phyloP scores from a whole-genome alignment of 1,284 basidiomycete species.

The Singerocomus rubriflavus region DNA sequence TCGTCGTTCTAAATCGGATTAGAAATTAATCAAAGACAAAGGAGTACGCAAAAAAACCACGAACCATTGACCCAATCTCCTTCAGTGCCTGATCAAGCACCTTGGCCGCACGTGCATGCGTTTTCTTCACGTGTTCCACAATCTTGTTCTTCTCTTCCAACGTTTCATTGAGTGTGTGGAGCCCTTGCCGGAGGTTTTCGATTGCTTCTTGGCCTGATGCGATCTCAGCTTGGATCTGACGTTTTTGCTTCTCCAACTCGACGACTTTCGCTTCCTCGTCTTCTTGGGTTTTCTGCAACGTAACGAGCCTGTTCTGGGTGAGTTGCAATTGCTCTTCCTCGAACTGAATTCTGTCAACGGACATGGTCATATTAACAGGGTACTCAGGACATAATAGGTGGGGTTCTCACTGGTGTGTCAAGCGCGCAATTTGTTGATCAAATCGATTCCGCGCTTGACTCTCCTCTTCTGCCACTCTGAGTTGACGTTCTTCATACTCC shows the following conservation, averaged over 20 bases:
- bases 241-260: conserved; percentile 58
- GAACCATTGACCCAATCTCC: conserved; percentile 79
- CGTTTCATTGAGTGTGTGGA: conserved; percentile 58
- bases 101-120: conserved; percentile 66
- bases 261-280: conserved; percentile 58
- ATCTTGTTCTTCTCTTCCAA: conserved; percentile 67
- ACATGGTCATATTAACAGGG: conserved; percentile 4
- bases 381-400: neutral
- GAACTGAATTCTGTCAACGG: conserved; percentile 62
- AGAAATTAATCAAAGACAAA: neutral
- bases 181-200: conserved; percentile 54
- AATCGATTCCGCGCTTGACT: conserved; percentile 82
- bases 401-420: conserved; percentile 82
- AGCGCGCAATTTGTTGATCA: conserved; percentile 83
- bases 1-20: conserved; percentile 73
- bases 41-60: conserved; percentile 1
- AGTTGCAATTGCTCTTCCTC: conserved; percentile 70
- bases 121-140: conserved; percentile 78
- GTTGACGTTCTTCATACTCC: conserved; percentile 92
- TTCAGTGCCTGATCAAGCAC: conserved; percentile 85
- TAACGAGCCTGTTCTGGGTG: conserved; percentile 61
- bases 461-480: conserved; percentile 85
- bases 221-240: conserved; percentile 62
- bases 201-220: conserved; percentile 60
- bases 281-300: conserved; percentile 52